These are phyloP conservation scores for Boletus sensibilis DNA, from an alignment of 768 basidiomycete genomes.

Conservation along the genomic window DNA sequence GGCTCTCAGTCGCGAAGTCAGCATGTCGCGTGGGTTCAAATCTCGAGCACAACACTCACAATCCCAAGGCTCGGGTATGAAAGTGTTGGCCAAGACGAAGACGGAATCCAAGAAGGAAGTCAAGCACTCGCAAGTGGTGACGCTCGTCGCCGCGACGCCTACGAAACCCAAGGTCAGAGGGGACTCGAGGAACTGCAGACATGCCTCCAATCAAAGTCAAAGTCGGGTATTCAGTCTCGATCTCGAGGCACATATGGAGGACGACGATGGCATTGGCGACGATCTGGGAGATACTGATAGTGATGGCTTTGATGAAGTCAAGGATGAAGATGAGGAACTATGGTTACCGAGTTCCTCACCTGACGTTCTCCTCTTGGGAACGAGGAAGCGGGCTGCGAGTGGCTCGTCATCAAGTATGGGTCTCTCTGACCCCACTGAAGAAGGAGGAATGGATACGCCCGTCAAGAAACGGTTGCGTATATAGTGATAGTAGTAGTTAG, in stretches of 20 bases:
- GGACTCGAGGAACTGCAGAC: conserved; percentile 5
- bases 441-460: conserved; percentile 18
- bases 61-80: conserved; percentile 16
- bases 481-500: neutral
- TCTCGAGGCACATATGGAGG: neutral
- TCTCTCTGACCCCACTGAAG: conserved; percentile 17
- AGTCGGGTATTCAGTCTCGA: conserved; percentile 3
- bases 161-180: conserved; percentile 35
- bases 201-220: conserved; percentile 9
- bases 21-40: conserved; percentile 74
- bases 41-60: conserved; percentile 30
- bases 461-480: conserved; percentile 28
- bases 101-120: conserved; percentile 8
- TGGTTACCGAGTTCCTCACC: conserved; percentile 43
- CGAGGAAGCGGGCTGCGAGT: conserved; percentile 27
- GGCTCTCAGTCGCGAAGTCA: conserved; percentile 66
- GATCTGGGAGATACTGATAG: neutral
- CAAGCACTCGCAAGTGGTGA: conserved; percentile 18
- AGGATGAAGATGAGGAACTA: conserved; percentile 40
- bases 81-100: conserved; percentile 11
- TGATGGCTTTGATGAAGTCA: conserved; percentile 4
- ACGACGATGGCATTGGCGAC: neutral
- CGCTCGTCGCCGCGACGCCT: conserved; percentile 58
- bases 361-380: conserved; percentile 36
- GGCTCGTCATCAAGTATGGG: conserved; percentile 27